Conservation (phyloP, 164 flowering plant species). For the Chloranthus sessilifolius region DNA sequence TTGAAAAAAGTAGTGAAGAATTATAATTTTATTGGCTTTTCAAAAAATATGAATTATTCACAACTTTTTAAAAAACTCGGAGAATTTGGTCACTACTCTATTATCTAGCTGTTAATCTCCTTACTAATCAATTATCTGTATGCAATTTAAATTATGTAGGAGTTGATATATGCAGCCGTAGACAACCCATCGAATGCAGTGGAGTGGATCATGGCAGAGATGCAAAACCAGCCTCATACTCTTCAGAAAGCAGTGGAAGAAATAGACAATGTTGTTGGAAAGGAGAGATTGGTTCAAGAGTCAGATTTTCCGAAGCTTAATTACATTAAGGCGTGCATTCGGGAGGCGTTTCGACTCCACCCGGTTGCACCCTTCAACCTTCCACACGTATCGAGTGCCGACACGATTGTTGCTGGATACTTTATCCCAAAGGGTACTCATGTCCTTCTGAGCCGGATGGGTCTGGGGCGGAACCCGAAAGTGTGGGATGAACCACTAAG, state of each 20-base stretch:
- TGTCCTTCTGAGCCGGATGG: slow-evolving; percentile 16
- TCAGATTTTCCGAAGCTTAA: slow-evolving; percentile 25
- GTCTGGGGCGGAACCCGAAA: slow-evolving; percentile 20
- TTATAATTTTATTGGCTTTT: too few relatives aligned
- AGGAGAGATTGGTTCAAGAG: slow-evolving; percentile 25
- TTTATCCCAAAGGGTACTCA: slow-evolving; percentile 26
- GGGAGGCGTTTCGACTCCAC: slow-evolving; percentile 26
- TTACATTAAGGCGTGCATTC: slow-evolving; percentile 17
- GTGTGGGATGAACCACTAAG: slow-evolving; percentile 24
- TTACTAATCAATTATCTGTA: too few relatives aligned
- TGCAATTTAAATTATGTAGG: too few relatives aligned
- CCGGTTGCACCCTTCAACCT: slow-evolving; percentile 27
- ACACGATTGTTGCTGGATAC: slow-evolving; percentile 25
- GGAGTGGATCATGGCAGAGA: slow-evolving; percentile 28
- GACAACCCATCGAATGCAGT: slow-evolving; percentile 28
- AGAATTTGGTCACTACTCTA: too few relatives aligned
- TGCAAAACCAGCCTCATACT: slow-evolving; percentile 26
- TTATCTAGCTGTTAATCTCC: too few relatives aligned
- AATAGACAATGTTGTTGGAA: slow-evolving; percentile 23
- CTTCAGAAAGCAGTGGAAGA: slow-evolving; percentile 20
- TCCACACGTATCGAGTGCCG: slow-evolving; percentile 21
- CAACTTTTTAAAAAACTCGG: too few relatives aligned
- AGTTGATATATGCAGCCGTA: slow-evolving; percentile 24
- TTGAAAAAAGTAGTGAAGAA: too few relatives aligned
- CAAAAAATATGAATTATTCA: too few relatives aligned